These are phyloP conservation scores for Penicillium aurantiogriseum DNA, from an alignment of 2,329 filamentous ascomycete species.

Conservation along the genomic window DNA sequence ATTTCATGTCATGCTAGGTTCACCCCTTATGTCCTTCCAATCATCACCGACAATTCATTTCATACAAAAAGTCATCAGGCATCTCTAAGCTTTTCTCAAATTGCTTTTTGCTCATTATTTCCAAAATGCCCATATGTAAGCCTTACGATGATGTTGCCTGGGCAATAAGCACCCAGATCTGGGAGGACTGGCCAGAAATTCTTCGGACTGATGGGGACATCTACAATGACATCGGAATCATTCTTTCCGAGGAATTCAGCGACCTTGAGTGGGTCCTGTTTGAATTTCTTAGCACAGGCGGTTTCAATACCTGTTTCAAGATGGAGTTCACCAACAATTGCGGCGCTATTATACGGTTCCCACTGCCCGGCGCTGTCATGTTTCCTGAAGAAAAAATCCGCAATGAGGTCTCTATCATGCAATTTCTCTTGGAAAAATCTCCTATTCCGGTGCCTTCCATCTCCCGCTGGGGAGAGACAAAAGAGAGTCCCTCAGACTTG, in stretches of 20 bases:
- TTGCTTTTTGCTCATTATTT: no score
- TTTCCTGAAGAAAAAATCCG: conserved; percentile 28
- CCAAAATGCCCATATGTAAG: no score
- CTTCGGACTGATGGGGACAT: no score
- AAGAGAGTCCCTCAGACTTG: neutral
- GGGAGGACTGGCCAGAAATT: no score
- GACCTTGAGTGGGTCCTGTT: neutral
- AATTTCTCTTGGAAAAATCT: conserved; percentile 4
- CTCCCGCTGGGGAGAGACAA: neutral
- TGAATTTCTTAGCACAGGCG: conserved; percentile 6
- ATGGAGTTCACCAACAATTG: conserved; percentile 20
- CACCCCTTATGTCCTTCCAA: no score
- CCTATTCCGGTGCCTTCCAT: conserved; percentile 7
- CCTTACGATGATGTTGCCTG: no score
- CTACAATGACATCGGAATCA: neutral
- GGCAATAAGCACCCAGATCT: no score
- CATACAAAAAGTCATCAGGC: no score
- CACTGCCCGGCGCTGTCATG: conserved; percentile 15
- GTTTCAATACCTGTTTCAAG: conserved; percentile 24
- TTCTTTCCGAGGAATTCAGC: neutral
- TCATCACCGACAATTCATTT: no score
- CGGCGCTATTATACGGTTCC: conserved; percentile 22
- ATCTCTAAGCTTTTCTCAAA: no score
- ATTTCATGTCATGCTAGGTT: no score
- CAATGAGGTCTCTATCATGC: conserved; percentile 16